Conservation (phyloP, 371 early-diverging fungal species). For the Saksenaea vasiformis region DNA sequence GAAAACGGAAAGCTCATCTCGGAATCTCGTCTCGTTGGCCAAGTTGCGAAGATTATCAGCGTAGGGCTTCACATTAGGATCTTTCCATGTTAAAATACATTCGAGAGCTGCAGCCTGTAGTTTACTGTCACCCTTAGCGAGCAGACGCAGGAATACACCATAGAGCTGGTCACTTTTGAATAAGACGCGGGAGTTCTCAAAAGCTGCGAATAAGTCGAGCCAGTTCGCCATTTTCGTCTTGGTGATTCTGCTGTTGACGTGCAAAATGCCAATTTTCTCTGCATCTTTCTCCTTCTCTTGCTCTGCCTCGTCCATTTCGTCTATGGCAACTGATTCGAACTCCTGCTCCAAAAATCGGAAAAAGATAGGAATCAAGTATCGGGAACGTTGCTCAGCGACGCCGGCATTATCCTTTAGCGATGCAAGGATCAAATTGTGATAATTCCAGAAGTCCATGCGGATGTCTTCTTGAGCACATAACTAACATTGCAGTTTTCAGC, state of each 20-base stretch:
- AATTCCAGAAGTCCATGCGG: slow-evolving; percentile 77
- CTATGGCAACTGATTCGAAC: slow-evolving; percentile 51
- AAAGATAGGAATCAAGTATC: slow-evolving; percentile 75
- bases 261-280: slow-evolving; percentile 35
- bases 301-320: slow-evolving; percentile 33
- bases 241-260: slow-evolving; percentile 39
- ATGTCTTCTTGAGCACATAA: slow-evolving; percentile 46
- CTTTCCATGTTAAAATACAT: slow-evolving; percentile 82
- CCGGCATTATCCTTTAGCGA: slow-evolving; percentile 66
- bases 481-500: slow-evolving; percentile 10
- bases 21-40: slow-evolving; percentile 84
- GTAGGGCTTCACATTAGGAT: slow-evolving; percentile 67
- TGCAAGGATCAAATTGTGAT: slow-evolving; percentile 68
- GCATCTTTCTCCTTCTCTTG: slow-evolving; percentile 23
- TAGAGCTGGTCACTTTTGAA: slow-evolving; percentile 58
- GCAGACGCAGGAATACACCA: slow-evolving; percentile 66
- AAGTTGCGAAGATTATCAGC: slow-evolving; percentile 75
- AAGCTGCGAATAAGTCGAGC: slow-evolving; percentile 75
- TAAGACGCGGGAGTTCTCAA: slow-evolving; percentile 63
- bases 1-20: slow-evolving; percentile 83
- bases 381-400: slow-evolving; percentile 73
- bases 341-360: slow-evolving; percentile 67
- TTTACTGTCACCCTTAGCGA: slow-evolving; percentile 78
- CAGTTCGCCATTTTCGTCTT: slow-evolving; percentile 64
- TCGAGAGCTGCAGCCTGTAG: slow-evolving; percentile 82